phyloP scores from a whole-genome alignment of 2,329 filamentous ascomycete species.

The Pyricularia sp. region DNA sequence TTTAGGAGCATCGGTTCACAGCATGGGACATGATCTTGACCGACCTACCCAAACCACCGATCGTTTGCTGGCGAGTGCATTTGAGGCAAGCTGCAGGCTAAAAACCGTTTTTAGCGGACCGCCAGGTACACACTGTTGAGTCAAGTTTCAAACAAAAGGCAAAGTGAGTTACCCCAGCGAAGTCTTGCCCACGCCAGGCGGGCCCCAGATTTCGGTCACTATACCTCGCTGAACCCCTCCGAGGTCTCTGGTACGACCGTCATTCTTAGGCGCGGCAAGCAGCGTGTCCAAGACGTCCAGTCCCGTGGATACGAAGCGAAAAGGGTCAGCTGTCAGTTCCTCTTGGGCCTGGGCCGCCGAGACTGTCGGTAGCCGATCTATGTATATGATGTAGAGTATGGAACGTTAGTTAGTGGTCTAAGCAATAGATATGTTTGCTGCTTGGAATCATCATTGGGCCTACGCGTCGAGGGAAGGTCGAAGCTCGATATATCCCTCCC shows the following conservation, averaged over 20 bases:
- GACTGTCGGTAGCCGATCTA: conserved; percentile 65
- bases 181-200: conserved; percentile 77
- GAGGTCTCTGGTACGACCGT: background rate
- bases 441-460: conserved; percentile 14
- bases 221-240: conserved; percentile 61
- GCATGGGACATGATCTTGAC: conserved; percentile 4
- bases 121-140: background rate
- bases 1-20: background rate
- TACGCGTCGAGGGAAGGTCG: conserved; percentile 38
- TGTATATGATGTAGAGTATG: conserved; percentile 32
- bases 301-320: conserved; percentile 42
- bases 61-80: conserved; percentile 45
- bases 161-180: conserved; percentile 53
- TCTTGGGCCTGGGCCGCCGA: conserved; percentile 62
- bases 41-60: conserved; percentile 73
- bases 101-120: background rate
- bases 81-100: conserved; percentile 60
- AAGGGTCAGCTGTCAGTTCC: conserved; percentile 37
- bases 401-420: conserved; percentile 9
- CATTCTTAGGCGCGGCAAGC: conserved; percentile 17
- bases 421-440: background rate
- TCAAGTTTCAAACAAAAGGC: background rate
- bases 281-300: conserved; percentile 37
- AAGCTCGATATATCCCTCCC: conserved; percentile 50
- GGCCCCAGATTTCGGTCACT: conserved; percentile 78